These are phyloP conservation scores for Ceratocystis alfenasii DNA, from an alignment of 2,329 filamentous ascomycete species.

Conservation along the genomic window DNA sequence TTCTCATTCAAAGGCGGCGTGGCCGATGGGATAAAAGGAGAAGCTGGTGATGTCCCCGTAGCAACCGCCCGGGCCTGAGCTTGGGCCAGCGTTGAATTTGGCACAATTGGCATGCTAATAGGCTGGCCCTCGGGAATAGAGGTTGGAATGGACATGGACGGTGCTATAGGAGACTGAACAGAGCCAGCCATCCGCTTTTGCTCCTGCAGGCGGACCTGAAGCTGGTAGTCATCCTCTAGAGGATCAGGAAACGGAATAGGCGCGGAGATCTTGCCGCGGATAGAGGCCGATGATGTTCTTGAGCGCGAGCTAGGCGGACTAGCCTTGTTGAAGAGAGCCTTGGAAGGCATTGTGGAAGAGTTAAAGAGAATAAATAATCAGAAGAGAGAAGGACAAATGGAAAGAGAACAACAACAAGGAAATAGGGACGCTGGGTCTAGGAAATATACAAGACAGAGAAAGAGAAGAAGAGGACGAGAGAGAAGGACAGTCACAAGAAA, in stretches of 20 bases:
- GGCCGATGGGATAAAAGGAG: background rate
- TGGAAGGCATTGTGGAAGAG: background rate
- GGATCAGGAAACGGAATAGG: slow-evolving; percentile 45
- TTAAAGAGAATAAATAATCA: background rate
- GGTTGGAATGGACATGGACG: slow-evolving; percentile 18
- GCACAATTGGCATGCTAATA: slow-evolving; percentile 20
- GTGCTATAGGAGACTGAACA: slow-evolving; percentile 22
- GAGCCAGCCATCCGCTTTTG: slow-evolving; percentile 24
- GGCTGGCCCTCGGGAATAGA: slow-evolving; percentile 19
- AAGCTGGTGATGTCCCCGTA: background rate
- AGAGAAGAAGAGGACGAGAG: background rate
- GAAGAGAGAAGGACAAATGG: background rate
- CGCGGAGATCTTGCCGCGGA: slow-evolving; percentile 49
- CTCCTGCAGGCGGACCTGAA: background rate
- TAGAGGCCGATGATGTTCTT: slow-evolving; percentile 28
- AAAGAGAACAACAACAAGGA: background rate
- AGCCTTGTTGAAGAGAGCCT: slow-evolving; percentile 25
- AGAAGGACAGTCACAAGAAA: background rate
- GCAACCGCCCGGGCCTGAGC: slow-evolving; percentile 15
- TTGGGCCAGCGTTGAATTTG: slow-evolving; percentile 17
- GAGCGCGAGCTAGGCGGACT: slow-evolving; percentile 30
- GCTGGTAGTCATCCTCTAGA: slow-evolving; percentile 41
- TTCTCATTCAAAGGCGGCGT: background rate
- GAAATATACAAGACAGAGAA: background rate
- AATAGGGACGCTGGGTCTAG: background rate